These are phyloP conservation scores for Chrysoporthe puriensis DNA, from an alignment of 2,329 filamentous ascomycete genomes.

Conservation along the genomic window DNA sequence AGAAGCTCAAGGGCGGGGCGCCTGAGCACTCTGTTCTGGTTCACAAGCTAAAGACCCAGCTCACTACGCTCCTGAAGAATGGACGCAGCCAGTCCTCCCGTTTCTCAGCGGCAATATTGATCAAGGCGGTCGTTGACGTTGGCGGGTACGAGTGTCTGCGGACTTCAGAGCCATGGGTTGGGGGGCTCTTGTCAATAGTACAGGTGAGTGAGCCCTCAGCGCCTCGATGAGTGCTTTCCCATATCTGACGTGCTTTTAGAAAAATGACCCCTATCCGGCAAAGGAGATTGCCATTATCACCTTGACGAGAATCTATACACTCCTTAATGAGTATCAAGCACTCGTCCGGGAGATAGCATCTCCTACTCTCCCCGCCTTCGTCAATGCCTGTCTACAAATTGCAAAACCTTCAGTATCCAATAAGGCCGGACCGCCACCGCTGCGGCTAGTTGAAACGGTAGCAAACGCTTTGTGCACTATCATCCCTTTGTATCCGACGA, in stretches of 20 bases:
- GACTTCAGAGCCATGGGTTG: constrained; percentile 74
- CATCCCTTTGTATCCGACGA: constrained; percentile 79
- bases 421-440: constrained; percentile 45
- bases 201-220: constrained; percentile 52
- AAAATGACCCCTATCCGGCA: constrained; percentile 73
- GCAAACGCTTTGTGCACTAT: constrained; percentile 73
- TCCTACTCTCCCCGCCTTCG: constrained; percentile 74
- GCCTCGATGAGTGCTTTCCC: constrained; percentile 19
- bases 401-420: constrained; percentile 50
- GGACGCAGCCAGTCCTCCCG: constrained; percentile 75
- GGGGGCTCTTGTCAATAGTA: constrained; percentile 73
- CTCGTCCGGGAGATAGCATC: constrained; percentile 87
- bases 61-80: constrained; percentile 74
- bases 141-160: constrained; percentile 84
- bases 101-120: constrained; percentile 76
- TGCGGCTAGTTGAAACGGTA: constrained; percentile 65
- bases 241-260: constrained; percentile 50
- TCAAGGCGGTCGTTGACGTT: constrained; percentile 80
- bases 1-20: constrained; percentile 61
- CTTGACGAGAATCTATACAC: constrained; percentile 80
- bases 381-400: constrained; percentile 73
- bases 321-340: constrained; percentile 81
- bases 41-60: constrained; percentile 79
- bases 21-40: constrained; percentile 72
- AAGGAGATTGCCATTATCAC: constrained; percentile 79